Evolutionary conservation across 306 rosid genomes (phyloP), one percentile per base, ranked within the genome.

Genomic region (Malus orientalis): DNA sequence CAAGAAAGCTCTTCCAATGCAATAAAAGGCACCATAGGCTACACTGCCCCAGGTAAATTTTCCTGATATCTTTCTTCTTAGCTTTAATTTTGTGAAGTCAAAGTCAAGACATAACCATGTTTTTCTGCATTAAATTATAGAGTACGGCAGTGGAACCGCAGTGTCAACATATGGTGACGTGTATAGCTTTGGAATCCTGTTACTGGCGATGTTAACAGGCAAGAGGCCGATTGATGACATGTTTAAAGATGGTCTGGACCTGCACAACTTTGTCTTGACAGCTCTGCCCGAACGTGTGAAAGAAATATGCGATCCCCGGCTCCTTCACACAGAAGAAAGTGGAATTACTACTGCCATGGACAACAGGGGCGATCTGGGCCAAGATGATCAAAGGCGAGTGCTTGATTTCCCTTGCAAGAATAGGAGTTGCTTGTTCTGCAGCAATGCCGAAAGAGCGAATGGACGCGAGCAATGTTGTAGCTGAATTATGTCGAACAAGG

Each of bases 341-440:
- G 25, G 58, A 11, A 61, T 44, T 30, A 38, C 4, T 0, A 23
- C 27, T 69, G 59, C 73, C 2, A 38, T 0, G 42, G 42, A 38
- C 42, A 1, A 8, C 47, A 3, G 57, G 58, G 45, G 27, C 25
- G 4, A 8, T 45, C 19, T 44, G 1, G 12, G 2, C 32, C 14
- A 72, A 44, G 60, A 20, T 11, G 33, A 30, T 11, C 23, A 70
- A 47, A 20, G 11, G 16, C 2, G 3, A 79, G 33, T 66, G 82
- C 74, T 67, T 65, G 66, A 40, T 71, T 64, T 51, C 73, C 67
- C 2, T 78, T 78, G 67, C 69, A 22, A 71, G 73, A n/a, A 25
- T 71, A 9, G 81, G 73, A 72, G 73, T 66, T 73, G 82, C 33
- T 13, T 79, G 82, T 73, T 73, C 78, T 65, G 60, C 59, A 29